phyloP scores from a whole-genome alignment of 768 basidiomycete species.

The Lactarius psammicola region DNA sequence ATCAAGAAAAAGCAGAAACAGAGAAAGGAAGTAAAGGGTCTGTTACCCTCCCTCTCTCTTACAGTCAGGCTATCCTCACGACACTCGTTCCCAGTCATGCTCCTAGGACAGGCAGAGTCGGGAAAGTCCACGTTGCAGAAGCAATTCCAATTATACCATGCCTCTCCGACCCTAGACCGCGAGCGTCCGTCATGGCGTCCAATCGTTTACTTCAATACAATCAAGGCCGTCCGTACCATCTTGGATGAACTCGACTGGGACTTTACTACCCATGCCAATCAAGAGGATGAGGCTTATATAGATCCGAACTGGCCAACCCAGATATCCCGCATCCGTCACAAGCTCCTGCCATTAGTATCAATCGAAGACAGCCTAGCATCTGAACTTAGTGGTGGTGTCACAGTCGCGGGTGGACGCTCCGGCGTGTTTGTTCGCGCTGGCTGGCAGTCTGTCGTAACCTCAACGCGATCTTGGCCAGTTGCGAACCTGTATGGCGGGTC shows the following conservation, averaged over 20 bases:
- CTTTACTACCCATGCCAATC: conserved; percentile 22
- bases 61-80: background rate
- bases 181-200: conserved; percentile 45
- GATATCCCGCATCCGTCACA: conserved; percentile 51
- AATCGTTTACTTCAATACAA: conserved; percentile 49
- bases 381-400: conserved; percentile 64
- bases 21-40: conserved; percentile 56
- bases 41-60: conserved; percentile 9
- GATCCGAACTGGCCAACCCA: conserved; percentile 41
- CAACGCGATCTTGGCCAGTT: conserved; percentile 44
- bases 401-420: conserved; percentile 55
- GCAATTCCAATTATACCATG: conserved; percentile 81
- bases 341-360: conserved; percentile 61
- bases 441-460: conserved; percentile 62
- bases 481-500: conserved; percentile 37
- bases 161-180: conserved; percentile 43
- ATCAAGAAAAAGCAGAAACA: conserved; percentile 46
- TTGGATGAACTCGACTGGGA: conserved; percentile 32
- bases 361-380: conserved; percentile 66
- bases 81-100: conserved; percentile 49
- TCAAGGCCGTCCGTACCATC: conserved; percentile 37
- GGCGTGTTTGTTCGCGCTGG: conserved; percentile 69
- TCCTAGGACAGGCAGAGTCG: conserved; percentile 74
- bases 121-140: conserved; percentile 85
- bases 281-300: conserved; percentile 25